These are phyloP conservation scores for Rhizopus sp. DNA, from an alignment of 371 early-diverging fungal species.

Conservation along the genomic window DNA sequence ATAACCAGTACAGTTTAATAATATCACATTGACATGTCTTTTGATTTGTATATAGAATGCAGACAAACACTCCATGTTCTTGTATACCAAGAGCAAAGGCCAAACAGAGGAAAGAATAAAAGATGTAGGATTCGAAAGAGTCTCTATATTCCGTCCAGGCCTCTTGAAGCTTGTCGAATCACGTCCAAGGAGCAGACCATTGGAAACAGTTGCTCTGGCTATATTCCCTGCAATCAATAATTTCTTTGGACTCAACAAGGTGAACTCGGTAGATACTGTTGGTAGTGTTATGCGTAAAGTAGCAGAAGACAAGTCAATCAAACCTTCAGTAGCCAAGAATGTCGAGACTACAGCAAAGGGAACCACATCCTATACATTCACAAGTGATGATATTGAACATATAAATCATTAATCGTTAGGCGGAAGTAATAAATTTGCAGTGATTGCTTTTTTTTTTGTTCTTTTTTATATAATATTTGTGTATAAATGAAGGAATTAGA, in stretches of 20 bases:
- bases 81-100: slow-evolving; percentile 77
- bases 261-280: slow-evolving; percentile 28
- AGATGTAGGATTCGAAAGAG: slow-evolving; percentile 63
- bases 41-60: slow-evolving; percentile 42
- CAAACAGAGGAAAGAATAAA: slow-evolving; percentile 68
- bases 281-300: slow-evolving; percentile 41
- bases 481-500: slow-evolving; percentile 43
- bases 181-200: slow-evolving; percentile 17
- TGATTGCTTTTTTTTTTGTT: slow-evolving; percentile 4
- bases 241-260: slow-evolving; percentile 16
- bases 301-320: slow-evolving; percentile 10
- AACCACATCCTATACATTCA: slow-evolving; percentile 6
- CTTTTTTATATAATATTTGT: slow-evolving; percentile 1
- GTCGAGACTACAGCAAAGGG: slow-evolving; percentile 14
- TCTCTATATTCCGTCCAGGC: slow-evolving; percentile 68
- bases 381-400: slow-evolving; percentile 12
- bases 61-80: slow-evolving; percentile 59
- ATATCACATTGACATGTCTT: neutral
- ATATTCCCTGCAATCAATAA: slow-evolving; percentile 19
- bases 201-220: slow-evolving; percentile 18
- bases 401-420: slow-evolving; percentile 6
- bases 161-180: slow-evolving; percentile 53
- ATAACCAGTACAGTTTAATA: neutral
- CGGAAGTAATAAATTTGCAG: slow-evolving; percentile 1
- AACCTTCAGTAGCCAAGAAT: slow-evolving; percentile 6